Evolutionary conservation across 306 rosid species (phyloP).

Genomic region (Abrus pulchellus): DNA sequence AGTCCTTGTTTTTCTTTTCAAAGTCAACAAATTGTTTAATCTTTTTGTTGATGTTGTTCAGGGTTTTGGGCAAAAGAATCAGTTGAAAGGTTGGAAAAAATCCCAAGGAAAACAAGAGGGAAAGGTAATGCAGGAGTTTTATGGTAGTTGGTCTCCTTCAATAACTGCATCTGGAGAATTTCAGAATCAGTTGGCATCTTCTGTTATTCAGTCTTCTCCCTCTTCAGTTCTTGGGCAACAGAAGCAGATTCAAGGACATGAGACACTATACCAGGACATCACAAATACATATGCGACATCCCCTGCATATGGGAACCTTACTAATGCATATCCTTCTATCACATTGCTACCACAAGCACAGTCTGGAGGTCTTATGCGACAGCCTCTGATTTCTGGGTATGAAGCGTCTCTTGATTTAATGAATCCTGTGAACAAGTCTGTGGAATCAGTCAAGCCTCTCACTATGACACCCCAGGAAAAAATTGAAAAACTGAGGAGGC

Average conservation of each 20-base stretch:
- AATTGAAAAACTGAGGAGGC: slow-evolving; percentile 82
- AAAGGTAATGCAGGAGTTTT: slow-evolving; percentile 52
- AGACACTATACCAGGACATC: slow-evolving; percentile 57
- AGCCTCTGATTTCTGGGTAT: slow-evolving; percentile 52
- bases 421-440: slow-evolving; percentile 52
- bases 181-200: slow-evolving; percentile 59
- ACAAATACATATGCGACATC: slow-evolving; percentile 57
- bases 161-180: slow-evolving; percentile 53
- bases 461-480: slow-evolving; percentile 91
- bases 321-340: slow-evolving; percentile 62
- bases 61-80: slow-evolving; percentile 60
- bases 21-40: not conserved
- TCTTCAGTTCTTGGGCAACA: slow-evolving; percentile 57
- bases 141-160: slow-evolving; percentile 62
- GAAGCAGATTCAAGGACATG: slow-evolving; percentile 62
- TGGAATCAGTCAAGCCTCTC: slow-evolving; percentile 56
- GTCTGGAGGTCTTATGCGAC: slow-evolving; percentile 61
- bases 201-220: slow-evolving; percentile 60
- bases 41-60: slow-evolving; percentile 28
- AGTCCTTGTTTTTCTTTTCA: not conserved
- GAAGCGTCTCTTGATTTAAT: slow-evolving; percentile 53
- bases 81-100: slow-evolving; percentile 58
- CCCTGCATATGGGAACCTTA: slow-evolving; percentile 56
- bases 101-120: slow-evolving; percentile 55
- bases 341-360: slow-evolving; percentile 63